Evolutionary conservation across 1,139 yeast genomes (phyloP), one percentile per base, ranked within the genome.

Genomic region (Hansenula lynferdii): DNA sequence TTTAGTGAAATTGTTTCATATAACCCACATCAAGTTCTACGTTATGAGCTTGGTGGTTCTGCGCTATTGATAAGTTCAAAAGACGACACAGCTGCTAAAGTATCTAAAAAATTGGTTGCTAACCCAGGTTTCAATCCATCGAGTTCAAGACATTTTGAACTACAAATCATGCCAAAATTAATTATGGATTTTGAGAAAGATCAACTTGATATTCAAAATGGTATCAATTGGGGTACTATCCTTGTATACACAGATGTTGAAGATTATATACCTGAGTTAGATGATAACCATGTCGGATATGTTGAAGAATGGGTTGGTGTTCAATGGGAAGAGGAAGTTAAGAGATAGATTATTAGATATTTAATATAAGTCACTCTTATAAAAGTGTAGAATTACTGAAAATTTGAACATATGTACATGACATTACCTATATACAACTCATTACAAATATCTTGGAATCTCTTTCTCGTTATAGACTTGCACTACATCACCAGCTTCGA

Each of bases 191-290:
- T 92, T 35, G 97, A 92, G 57, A 68, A 66, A 19, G 58, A 56
- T 12, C 51, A 53, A 10, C 57, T 57, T 29, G 60, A 67, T 34
- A 69, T 80, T 20, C 60, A 72, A 10, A 78, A 78, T 31, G 97
- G 97, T 8, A 92, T 92, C 95, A 94, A 92, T 45, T 92, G 98
- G 98, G 97, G 97, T 2, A 85, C 97, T 0, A 85, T 92, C 28
- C 68, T 87, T 26, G 85, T 90, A 4, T 87, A 84, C 31, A 85
- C 97, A 0, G 94, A 89, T 51, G 63, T 64, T 5, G 84, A 81
- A 45, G 96, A 92, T 58, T 73, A 65, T 44, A 65, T 77, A 12
- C 87, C 94, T 42, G 59, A 69, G 35, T 57, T 72, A 20, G 84
- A 82, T 48, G 72, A 65, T 3, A 68, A 79, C 42, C 75, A 79